Conservation (phyloP, 306 rosid genomes). For the Dalbergia oliveri region DNA sequence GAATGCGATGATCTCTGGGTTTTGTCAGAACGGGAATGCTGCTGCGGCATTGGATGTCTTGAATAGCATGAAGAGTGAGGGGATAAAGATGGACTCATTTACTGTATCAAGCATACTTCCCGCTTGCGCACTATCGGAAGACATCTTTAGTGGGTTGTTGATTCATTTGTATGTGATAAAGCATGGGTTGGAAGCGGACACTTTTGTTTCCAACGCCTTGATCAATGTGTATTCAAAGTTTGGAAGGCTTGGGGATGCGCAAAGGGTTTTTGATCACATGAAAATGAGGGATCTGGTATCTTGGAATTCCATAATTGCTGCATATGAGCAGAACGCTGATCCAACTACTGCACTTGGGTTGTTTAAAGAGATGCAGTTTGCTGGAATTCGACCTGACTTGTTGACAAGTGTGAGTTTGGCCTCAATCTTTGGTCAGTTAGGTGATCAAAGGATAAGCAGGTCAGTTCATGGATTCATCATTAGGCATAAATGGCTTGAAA, state of each 20-base stretch:
- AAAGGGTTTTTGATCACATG: conserved; percentile 53
- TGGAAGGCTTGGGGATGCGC: conserved; percentile 51
- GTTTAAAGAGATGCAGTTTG: conserved; percentile 53
- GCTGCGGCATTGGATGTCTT: conserved; percentile 45
- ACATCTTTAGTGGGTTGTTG: conserved; percentile 50
- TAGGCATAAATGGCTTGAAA: conserved; percentile 47
- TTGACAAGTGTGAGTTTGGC: conserved; percentile 56
- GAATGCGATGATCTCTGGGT: conserved; percentile 65
- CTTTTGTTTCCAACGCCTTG: conserved; percentile 59
- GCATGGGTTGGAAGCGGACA: conserved; percentile 55
- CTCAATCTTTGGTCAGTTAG: conserved; percentile 56
- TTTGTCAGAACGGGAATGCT: conserved; percentile 51
- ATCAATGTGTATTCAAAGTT: conserved; percentile 60
- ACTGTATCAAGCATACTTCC: conserved; percentile 60
- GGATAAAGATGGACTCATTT: conserved; percentile 50
- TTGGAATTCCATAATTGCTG: conserved; percentile 56
- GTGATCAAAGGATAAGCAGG: conserved; percentile 48
- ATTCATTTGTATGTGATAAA: conserved; percentile 61
- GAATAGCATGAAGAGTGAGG: conserved; percentile 48
- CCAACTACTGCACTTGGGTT: conserved; percentile 48
- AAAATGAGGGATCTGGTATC: conserved; percentile 54
- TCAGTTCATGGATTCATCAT: conserved; percentile 54
- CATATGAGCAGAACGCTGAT: conserved; percentile 58
- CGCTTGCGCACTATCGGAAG: conserved; percentile 46
- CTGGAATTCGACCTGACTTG: conserved; percentile 54